Conservation (phyloP, 2,329 filamentous ascomycete species). For the Cladobotryum mycophilum region DNA sequence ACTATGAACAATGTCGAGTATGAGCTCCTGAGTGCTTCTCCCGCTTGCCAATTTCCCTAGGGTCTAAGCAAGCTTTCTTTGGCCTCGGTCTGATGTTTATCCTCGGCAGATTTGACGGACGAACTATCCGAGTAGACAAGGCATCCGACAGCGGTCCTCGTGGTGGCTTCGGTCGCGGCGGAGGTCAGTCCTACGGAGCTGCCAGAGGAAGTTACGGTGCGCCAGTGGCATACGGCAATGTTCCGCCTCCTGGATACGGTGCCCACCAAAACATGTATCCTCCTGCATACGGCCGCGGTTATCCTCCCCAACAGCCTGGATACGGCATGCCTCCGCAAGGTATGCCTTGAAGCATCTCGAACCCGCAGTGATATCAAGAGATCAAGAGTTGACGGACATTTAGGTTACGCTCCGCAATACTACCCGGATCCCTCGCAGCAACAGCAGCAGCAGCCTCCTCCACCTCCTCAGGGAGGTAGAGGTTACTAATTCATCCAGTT, state of each 20-base stretch:
- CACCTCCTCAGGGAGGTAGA: conserved; percentile 14
- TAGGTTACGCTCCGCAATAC: conserved; percentile 37
- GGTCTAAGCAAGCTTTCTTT: neutral
- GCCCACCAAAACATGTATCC: conserved; percentile 32
- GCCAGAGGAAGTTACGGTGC: conserved; percentile 41
- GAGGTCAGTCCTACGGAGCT: conserved; percentile 35
- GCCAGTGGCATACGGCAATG: conserved; percentile 29
- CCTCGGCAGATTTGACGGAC: conserved; percentile 75
- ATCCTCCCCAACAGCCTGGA: conserved; percentile 27
- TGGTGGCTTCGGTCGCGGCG: conserved; percentile 34
- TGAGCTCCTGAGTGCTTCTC: conserved; percentile 28
- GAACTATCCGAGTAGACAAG: conserved; percentile 91
- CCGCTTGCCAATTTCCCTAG: conserved; percentile 4
- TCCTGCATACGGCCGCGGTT: conserved; percentile 33
- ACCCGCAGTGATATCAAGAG: no score
- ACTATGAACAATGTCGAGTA: conserved; percentile 89
- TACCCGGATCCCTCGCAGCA: conserved; percentile 29
- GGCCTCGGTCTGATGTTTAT: conserved; percentile 8
- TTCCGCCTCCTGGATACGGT: conserved; percentile 30
- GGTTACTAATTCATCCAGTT: conserved; percentile 15
- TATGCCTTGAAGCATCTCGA: conserved; percentile 19
- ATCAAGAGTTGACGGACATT: neutral
- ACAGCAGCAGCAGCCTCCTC: conserved; percentile 16
- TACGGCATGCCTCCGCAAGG: conserved; percentile 37
- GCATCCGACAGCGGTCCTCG: conserved; percentile 73